Conservation (phyloP, 78 protist genomes). For the Tieghemostelium lacteum region DNA sequence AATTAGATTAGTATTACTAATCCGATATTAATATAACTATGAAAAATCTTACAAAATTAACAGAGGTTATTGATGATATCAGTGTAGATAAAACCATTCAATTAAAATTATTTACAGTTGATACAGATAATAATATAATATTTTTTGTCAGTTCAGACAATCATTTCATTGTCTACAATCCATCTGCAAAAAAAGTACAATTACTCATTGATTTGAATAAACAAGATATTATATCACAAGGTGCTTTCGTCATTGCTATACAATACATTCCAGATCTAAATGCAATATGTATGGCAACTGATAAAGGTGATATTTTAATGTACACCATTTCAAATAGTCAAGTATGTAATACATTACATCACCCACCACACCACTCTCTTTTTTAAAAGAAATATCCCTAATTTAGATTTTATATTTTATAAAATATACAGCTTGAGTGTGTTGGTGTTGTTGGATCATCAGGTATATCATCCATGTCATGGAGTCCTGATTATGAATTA, state of each 20-base stretch:
- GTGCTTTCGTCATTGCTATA: slow-evolving; percentile 22
- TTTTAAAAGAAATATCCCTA: neutral
- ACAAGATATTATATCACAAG: slow-evolving; percentile 53
- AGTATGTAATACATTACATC: slow-evolving; percentile 11
- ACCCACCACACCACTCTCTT: neutral
- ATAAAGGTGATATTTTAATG: slow-evolving; percentile 78
- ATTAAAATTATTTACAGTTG: slow-evolving; percentile 38
- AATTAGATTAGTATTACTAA: too few species aligned
- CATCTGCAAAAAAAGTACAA: slow-evolving; percentile 35
- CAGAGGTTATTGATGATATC: slow-evolving; percentile 24
- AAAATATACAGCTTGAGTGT: slow-evolving; percentile 62
- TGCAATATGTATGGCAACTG: slow-evolving; percentile 73
- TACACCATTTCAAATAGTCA: slow-evolving; percentile 33
- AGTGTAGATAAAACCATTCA: neutral
- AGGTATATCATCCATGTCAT: slow-evolving; percentile 79
- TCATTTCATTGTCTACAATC: slow-evolving; percentile 23
- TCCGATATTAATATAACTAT: too few species aligned
- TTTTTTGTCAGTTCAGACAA: slow-evolving; percentile 13
- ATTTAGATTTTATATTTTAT: neutral
- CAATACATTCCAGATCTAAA: slow-evolving; percentile 83
- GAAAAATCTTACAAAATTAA: slow-evolving; percentile 63
- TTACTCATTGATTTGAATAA: slow-evolving; percentile 51
- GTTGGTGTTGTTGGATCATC: slow-evolving; percentile 77
- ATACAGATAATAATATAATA: slow-evolving; percentile 20
- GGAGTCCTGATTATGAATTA: slow-evolving; percentile 82